phyloP scores from a whole-genome alignment of 1,139 yeast genomes.

The Entelexis sorbosivorans region DNA sequence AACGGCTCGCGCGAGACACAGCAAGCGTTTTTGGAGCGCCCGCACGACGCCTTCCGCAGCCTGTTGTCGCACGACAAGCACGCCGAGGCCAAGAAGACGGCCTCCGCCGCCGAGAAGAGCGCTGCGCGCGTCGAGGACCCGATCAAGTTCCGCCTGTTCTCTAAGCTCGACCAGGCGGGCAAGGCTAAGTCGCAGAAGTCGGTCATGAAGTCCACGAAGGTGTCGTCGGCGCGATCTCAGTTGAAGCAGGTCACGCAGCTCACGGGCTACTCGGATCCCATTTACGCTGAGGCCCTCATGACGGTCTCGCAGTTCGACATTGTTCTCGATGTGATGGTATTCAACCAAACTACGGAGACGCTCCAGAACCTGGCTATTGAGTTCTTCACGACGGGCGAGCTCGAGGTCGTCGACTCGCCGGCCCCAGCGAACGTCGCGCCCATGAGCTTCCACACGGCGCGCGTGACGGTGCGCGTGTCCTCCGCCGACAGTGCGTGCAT shows the following conservation, averaged over 20 bases:
- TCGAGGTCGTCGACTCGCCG: slow-evolving; percentile 89
- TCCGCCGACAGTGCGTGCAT: slow-evolving; percentile 97
- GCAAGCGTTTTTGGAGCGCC: slow-evolving; percentile 73
- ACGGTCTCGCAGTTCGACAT: slow-evolving; percentile 94
- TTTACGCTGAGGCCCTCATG: slow-evolving; percentile 93
- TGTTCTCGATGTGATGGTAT: slow-evolving; percentile 82
- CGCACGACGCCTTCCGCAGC: slow-evolving; percentile 67
- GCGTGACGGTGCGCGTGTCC: slow-evolving; percentile 84
- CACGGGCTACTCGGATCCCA: slow-evolving; percentile 96
- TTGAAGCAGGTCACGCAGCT: slow-evolving; percentile 81
- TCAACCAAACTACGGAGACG: slow-evolving; percentile 87
- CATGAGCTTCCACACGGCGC: slow-evolving; percentile 85
- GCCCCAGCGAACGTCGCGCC: slow-evolving; percentile 91
- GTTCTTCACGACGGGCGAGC: slow-evolving; percentile 91
- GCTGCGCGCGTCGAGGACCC: slow-evolving; percentile 80
- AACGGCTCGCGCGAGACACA: slow-evolving; percentile 53
- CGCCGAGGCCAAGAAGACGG: slow-evolving; percentile 24
- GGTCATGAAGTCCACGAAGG: not conserved
- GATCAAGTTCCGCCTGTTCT: slow-evolving; percentile 69
- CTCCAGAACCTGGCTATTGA: slow-evolving; percentile 87
- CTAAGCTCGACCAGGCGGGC: slow-evolving; percentile 5
- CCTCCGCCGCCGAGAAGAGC: slow-evolving; percentile 51
- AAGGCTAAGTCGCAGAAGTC: slow-evolving; percentile 35
- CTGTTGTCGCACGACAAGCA: slow-evolving; percentile 32
- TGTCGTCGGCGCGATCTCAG: slow-evolving; percentile 43